These are phyloP conservation scores for Gonium pectorale DNA, from an alignment of 139 green algal genomes.

Conservation along the genomic window DNA sequence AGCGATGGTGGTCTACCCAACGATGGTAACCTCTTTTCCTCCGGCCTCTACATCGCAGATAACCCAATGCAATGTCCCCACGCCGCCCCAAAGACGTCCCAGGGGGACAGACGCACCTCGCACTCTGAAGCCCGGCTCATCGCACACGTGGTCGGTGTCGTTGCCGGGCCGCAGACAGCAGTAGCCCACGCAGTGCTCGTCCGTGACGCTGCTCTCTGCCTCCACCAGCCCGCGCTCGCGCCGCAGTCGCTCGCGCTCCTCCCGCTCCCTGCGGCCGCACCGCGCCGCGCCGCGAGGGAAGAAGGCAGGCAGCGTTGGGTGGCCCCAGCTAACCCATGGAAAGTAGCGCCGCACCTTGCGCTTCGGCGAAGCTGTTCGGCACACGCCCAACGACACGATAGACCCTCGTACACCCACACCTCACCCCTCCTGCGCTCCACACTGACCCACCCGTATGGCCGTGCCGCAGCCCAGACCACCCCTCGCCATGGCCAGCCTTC, in stretches of 20 bases:
- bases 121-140: slow-evolving; percentile 1
- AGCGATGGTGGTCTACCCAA: no score
- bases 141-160: slow-evolving; percentile 33
- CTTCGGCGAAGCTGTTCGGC: background rate
- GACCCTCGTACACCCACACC: no score
- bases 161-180: slow-evolving; percentile 35
- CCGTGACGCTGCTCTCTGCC: background rate
- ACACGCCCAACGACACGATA: no score
- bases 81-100: no score
- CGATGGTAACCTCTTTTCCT: no score
- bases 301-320: background rate
- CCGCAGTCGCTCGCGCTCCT: slow-evolving; percentile 30
- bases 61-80: no score
- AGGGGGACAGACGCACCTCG: background rate
- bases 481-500: no score
- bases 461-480: no score
- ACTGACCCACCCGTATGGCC: no score
- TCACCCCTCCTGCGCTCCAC: no score
- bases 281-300: no score
- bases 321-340: background rate
- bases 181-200: background rate
- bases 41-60: no score
- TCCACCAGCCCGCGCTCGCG: slow-evolving; percentile 10
- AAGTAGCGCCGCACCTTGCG: background rate
- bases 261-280: slow-evolving; percentile 21